Base-by-base conservation (phyloP, 148 eudicot genomes). In the Camellia japonica region DNA sequence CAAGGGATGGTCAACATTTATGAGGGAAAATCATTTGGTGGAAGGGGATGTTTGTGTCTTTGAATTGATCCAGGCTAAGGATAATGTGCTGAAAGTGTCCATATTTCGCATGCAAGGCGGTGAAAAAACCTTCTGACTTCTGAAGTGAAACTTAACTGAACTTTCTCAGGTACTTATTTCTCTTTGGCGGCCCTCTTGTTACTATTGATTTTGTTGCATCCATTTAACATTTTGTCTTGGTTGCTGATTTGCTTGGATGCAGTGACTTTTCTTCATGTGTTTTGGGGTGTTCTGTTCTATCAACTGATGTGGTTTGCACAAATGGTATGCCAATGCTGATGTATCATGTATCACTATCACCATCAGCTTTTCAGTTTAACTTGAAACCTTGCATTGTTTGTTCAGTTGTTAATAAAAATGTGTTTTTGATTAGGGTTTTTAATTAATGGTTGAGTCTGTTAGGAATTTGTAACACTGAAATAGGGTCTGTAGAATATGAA, bases 21-120 rank as follows among this genome's bases (percentile, higher is more conserved):
- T 20, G 23, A 43, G 59, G 58, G 79, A 79, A 12, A 74, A 79
- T 58, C 10, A 30, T 46, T 80, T 76, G 16, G 23, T 42, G 18
- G 52, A 13, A 14, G 80, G 86, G 13, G 84, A 81, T 84, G 73
- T 74, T 52, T 84, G 84, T 68, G 42, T 84, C 46, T 81, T 81
- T 49, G 80, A 81, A 74, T 68, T 81, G 75, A n/a, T 81, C 75
- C 75, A 79, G 46, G 56, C 46, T 6, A 41, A 44, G 38, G 58
- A 79, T 18, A 55, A 43, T 44, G 75, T 58, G 68, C 75, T 79
- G 6, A 79, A 79, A 79, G 81, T 70, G 13, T 63, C 72, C 68
- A 70, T 79, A 55, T 79, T 70, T 43, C 44, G 44, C 4, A 7
- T 19, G 44, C 4, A 7, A 18, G 10, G 5, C 58, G 1, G 49